Evolutionary conservation across 768 basidiomycete species (phyloP).

Genomic region (Tremella yokohamensis): DNA sequence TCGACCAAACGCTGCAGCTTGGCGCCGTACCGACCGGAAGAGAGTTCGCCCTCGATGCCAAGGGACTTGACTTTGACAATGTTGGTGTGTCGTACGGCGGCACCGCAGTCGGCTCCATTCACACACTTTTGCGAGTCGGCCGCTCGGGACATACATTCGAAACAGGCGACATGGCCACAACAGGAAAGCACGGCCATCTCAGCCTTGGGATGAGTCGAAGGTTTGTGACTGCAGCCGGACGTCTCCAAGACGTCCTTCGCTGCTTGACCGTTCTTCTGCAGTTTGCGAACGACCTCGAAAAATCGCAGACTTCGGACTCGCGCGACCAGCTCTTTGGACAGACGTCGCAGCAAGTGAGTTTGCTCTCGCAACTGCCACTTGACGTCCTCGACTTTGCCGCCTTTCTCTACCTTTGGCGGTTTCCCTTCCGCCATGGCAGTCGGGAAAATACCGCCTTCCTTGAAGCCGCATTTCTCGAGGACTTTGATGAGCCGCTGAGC

Average conservation of each 20-base stretch:
- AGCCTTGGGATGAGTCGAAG: constrained; percentile 52
- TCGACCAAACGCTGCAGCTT: constrained; percentile 59
- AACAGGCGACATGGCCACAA: constrained; percentile 85
- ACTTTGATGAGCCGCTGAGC: constrained; percentile 30
- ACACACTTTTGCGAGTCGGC: constrained; percentile 80
- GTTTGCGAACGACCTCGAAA: constrained; percentile 79
- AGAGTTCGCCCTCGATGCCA: constrained; percentile 44
- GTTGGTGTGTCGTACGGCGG: constrained; percentile 62
- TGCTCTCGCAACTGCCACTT: constrained; percentile 82
- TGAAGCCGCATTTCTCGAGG: constrained; percentile 29
- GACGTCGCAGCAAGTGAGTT: constrained; percentile 75
- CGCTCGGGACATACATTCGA: constrained; percentile 65
- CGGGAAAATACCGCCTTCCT: constrained; percentile 19
- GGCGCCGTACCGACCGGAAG: constrained; percentile 45
- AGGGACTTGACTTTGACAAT: constrained; percentile 45
- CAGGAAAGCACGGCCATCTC: constrained; percentile 75
- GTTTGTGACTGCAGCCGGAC: constrained; percentile 48
- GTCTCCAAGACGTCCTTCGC: constrained; percentile 56
- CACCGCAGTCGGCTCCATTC: constrained; percentile 68
- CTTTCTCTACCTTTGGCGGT: constrained; percentile 54
- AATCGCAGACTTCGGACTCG: constrained; percentile 86
- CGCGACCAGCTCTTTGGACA: constrained; percentile 84
- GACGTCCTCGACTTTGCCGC: constrained; percentile 57
- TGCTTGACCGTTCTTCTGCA: constrained; percentile 64
- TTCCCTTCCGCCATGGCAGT: constrained; percentile 59